Evolutionary conservation across 495 filamentous ascomycete genomes (phyloP).

Genomic region (Lineolata rhizophorae): DNA sequence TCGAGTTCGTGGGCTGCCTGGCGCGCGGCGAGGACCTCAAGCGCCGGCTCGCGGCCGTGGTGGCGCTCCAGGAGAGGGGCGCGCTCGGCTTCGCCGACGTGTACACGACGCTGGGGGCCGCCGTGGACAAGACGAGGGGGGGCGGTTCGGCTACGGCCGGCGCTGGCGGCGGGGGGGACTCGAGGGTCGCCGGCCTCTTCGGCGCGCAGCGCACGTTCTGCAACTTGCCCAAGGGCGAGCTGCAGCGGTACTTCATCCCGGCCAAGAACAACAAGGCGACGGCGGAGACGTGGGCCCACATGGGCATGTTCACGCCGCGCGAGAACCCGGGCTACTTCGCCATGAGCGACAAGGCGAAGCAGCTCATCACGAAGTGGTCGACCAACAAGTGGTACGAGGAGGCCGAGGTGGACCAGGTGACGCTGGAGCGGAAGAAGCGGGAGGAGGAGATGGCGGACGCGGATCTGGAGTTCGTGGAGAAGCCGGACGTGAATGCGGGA

Average conservation of each 20-base stretch:
- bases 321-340: conserved; percentile 60
- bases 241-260: conserved; percentile 30
- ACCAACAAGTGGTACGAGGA: conserved; percentile 13
- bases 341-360: conserved; percentile 43
- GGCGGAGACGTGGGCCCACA: conserved; percentile 70
- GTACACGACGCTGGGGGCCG: conserved; percentile 61
- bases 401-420: conserved; percentile 2
- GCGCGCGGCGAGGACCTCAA: conserved; percentile 55
- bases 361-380: conserved; percentile 36
- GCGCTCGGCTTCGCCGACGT: conserved; percentile 55
- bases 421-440: no score
- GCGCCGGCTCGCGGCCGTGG: conserved; percentile 35
- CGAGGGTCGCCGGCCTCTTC: conserved; percentile 24
- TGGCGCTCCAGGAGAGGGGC: conserved; percentile 28
- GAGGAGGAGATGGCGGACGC: neutral
- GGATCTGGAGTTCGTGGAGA: neutral
- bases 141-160: no score
- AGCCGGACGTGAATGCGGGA: neutral
- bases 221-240: conserved; percentile 41
- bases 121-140: conserved; percentile 17
- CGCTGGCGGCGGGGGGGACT: no score
- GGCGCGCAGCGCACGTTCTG: conserved; percentile 63
- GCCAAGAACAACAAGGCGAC: conserved; percentile 53
- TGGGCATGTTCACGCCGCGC: conserved; percentile 65
- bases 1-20: conserved; percentile 88